Base-by-base conservation (phyloP, 2,329 filamentous ascomycete genomes). In the Penicillium sp. region DNA sequence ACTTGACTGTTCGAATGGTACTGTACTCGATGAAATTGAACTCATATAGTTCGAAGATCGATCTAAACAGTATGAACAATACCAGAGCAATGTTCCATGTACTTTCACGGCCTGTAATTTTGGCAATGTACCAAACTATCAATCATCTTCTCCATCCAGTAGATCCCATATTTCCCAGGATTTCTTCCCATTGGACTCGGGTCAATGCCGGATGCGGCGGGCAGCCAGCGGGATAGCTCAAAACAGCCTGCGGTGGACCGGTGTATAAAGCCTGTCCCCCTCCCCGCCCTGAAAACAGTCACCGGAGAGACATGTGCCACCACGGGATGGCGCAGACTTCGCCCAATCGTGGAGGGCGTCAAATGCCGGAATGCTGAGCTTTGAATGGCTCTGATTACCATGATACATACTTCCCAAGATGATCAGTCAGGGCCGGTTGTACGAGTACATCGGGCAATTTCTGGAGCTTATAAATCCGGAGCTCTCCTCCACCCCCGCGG, bases 221-320 rank as follows among this genome's bases (percentile, higher is more conserved):
- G 49, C 11, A 11, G 39, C 17, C 25, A 43, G 38, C 51, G 22
- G 38, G 39, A 22, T 53, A 53, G 51, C 59, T 61, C 59, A 35
- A 61, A 61, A 58, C 48, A 57, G 59, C 28, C 41, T 63, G 63
- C 62, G 63, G 63, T 65, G 63, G 63, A 65, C 63, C 45, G 28
- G 38, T 45, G 57, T 61, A 59, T 57, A 63, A 59, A 48, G 55
- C 41, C 50, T 57, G 62, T 49, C 8, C 42, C 42, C n/a, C 25
- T 45, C 57, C 55, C 41, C 57, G 59, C 57, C 65, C 64, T 63
- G 17, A 65, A 68, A 64, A 51, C 22, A 65, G 61, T 68, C 66
- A 68, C 66, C 66, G 66, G 58, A 17, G 58, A 17, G 47, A n/a
- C 15, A 28, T 6, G 6, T 11, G 20, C 17, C 20, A 28, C 58